phyloP scores from a whole-genome alignment of 768 basidiomycete species.

The Pseudohyphozyma bogoriensis region DNA sequence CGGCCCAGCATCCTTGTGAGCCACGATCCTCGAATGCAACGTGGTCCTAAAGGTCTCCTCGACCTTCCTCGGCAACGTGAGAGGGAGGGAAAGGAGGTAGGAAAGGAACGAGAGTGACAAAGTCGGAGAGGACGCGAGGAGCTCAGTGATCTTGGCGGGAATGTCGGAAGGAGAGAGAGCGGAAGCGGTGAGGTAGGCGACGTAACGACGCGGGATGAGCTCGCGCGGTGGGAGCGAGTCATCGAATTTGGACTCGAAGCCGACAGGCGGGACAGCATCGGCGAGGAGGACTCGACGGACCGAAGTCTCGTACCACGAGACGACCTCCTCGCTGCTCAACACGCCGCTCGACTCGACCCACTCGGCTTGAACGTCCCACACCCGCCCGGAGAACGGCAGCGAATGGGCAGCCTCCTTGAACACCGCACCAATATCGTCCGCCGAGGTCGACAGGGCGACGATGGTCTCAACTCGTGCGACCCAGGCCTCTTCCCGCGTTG shows the following conservation, averaged over 20 bases:
- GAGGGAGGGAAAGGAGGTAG: background rate
- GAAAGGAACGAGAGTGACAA: constrained; percentile 16
- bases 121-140: constrained; percentile 6
- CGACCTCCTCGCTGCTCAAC: background rate
- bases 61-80: background rate
- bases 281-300: constrained; percentile 15
- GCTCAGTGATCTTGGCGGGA: background rate
- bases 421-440: background rate
- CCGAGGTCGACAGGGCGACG: background rate
- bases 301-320: constrained; percentile 13
- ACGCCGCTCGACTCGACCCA: constrained; percentile 4
- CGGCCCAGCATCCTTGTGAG: constrained; percentile 9
- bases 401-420: background rate
- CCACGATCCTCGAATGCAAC: constrained; percentile 14
- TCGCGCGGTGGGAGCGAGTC: constrained; percentile 11
- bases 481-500: constrained; percentile 18
- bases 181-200: constrained; percentile 7
- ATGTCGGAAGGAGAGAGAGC: constrained; percentile 1
- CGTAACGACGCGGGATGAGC: constrained; percentile 17
- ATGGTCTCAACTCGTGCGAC: constrained; percentile 23
- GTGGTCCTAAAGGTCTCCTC: background rate
- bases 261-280: constrained; percentile 15
- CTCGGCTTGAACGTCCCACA: constrained; percentile 20
- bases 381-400: constrained; percentile 16
- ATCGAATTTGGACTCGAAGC: constrained; percentile 10